phyloP scores from a whole-genome alignment of 192 early-diverging fungal genomes.

The Coemansia umbellata region DNA sequence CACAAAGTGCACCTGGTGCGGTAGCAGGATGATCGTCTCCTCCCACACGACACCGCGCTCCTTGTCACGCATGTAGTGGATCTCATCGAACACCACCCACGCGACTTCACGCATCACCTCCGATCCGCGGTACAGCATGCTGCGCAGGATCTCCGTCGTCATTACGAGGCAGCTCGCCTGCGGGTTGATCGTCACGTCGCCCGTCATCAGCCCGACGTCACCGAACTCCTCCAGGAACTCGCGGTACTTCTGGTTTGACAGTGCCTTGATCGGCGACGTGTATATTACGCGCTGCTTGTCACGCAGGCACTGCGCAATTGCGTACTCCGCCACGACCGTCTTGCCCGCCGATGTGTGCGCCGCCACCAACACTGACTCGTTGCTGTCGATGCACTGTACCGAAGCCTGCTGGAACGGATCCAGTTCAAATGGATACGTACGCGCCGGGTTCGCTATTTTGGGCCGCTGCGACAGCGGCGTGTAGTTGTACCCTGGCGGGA shows the following conservation, averaged over 20 bases:
- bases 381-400: conserved; percentile 82
- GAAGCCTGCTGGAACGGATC: conserved; percentile 95
- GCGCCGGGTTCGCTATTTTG: conserved; percentile 70
- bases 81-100: conserved; percentile 98
- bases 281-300: conserved; percentile 95
- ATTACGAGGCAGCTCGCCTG: conserved; percentile 91
- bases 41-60: conserved; percentile 99
- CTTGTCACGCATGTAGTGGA: conserved; percentile 98
- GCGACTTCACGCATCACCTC: conserved; percentile 95
- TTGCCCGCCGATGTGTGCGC: conserved; percentile 98
- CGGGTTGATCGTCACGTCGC: conserved; percentile 96
- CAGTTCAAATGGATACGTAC: conserved; percentile 84
- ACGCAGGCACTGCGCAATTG: conserved; percentile 83
- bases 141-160: conserved; percentile 98
- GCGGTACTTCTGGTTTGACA: conserved; percentile 98
- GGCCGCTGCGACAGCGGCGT: conserved; percentile 84
- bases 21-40: conserved; percentile 94
- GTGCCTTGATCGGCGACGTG: conserved; percentile 95
- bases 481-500: conserved; percentile 84
- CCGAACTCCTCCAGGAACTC: conserved; percentile 94
- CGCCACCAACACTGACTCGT: conserved; percentile 91
- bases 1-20: conserved; percentile 87
- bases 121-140: conserved; percentile 95
- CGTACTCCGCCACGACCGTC: conserved; percentile 99
- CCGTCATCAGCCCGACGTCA: conserved; percentile 98